These are phyloP conservation scores for Pyrenophora graminea DNA, from an alignment of 2,329 filamentous ascomycete species.

Conservation along the genomic window DNA sequence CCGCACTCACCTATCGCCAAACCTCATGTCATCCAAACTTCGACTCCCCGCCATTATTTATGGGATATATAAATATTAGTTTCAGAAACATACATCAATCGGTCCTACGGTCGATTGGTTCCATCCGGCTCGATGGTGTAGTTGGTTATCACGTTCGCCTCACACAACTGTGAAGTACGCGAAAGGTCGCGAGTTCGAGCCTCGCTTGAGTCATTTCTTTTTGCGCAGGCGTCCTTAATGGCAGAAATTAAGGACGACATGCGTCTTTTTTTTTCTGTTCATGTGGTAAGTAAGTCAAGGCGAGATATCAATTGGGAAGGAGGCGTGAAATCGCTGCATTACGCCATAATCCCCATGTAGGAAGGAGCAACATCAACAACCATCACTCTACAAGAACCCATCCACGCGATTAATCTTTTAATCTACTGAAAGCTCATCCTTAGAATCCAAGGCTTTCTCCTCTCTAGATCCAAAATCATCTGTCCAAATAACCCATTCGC, in stretches of 20 bases:
- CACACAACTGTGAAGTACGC: constrained; percentile 20
- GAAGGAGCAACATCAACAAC: too few relatives aligned
- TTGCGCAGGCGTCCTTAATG: not conserved
- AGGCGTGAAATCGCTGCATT: too few relatives aligned
- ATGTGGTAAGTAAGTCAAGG: too few relatives aligned
- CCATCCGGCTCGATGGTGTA: constrained; percentile 29
- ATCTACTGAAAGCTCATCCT: constrained; percentile 35
- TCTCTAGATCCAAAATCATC: constrained; percentile 52
- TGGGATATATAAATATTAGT: not conserved
- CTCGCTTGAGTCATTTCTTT: constrained; percentile 27
- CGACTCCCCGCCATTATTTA: not conserved
- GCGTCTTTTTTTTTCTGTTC: constrained; percentile 5
- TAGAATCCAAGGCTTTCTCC: constrained; percentile 49
- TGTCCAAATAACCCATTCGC: constrained; percentile 58
- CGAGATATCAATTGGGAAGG: too few relatives aligned
- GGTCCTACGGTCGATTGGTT: not conserved
- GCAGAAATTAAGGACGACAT: not conserved
- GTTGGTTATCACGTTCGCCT: constrained; percentile 38
- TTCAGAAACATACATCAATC: not conserved
- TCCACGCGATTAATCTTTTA: too few relatives aligned
- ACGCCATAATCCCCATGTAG: not conserved
- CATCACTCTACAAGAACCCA: too few relatives aligned
- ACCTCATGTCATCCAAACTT: too few relatives aligned
- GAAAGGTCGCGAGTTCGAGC: constrained; percentile 35
- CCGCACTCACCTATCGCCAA: too few relatives aligned